Evolutionary conservation across 2,329 filamentous ascomycete species (phyloP), one percentile per base, ranked within the genome.

Genomic region (Fusarium robinianum): DNA sequence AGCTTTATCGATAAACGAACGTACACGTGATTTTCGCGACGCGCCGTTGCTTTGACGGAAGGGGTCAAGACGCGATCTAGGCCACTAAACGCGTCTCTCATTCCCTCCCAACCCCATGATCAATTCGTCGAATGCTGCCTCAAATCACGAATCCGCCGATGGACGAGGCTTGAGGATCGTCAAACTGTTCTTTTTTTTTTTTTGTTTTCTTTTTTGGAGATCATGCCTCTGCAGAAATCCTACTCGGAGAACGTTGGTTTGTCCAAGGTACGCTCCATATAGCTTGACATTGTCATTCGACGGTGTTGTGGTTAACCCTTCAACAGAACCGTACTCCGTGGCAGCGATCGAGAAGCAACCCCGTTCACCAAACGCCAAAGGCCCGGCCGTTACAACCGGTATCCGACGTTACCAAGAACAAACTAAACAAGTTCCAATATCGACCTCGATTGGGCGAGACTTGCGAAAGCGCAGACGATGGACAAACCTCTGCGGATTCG

Each of bases 321-420:
- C 34, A 26, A 45, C 40, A 73, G 64, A 65, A 71, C 25, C 67
- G 69, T 44, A 66, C 67, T 35, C 71, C 72, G 60, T 82, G 79
- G 79, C 73, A 76, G 57, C 73, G 79, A 57, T 75, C 76, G 19
- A 77, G 73, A 54, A 80, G 75, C 60, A 72, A 79, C 59, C 72
- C 77, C 5, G 62, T 68, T 31, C 66, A 65, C 26, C 62, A 68
- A 42, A 63, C 63, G 14, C 66, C 65, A 24, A 66, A 59, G 22
- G 38, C 68, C 8, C 69, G 66, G 24, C 63, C 73, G 25, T 63
- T 76, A 6, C 69, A 73, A 21, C 74, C 76, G 12, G 71, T 82
- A 9, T 84, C 82, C 25, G 73, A 79, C 21, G 72, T 71, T 7
- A 83, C 82, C 8, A 84, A 80, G 60, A 79, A 71, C 51, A 85